Base-by-base conservation (phyloP, 352 stramenopile genomes). In the Phytophthora cactorum region DNA sequence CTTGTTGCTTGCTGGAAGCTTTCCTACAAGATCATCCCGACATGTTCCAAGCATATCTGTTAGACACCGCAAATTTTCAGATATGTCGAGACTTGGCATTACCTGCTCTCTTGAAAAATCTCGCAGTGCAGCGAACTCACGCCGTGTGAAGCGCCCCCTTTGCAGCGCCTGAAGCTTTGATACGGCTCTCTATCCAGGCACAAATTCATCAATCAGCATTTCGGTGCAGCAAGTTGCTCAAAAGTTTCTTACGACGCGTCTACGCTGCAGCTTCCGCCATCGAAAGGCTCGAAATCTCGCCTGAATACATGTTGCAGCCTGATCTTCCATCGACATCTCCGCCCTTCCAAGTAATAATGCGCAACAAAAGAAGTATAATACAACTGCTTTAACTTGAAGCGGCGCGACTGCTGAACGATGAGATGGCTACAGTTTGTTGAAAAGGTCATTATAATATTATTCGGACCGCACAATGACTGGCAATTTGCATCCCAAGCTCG, bases 131-230 rank as follows among this genome's bases (percentile, higher is more conserved):
- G 59, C 63, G 55, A 78, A 93, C 63, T 89, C 79, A 3, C 73
- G 73, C 10, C 82, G 74, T 25, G 82, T 82, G 61, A 78, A 87
- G 7, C 79, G 78, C 1, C 77, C 82, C n/a, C 81, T 80, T 65
- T 91, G 82, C 12, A 72, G 61, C 14, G 85, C 81, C 59, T 91
- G 83, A 7, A 92, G 61, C 43, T 64, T 74, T 3, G 74, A 88
- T 49, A 92, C 63, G n/a, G 66, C 80, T 45, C 43, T 68, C 83
- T 92, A 59, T 36, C 31, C 52, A 66, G 25, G 17, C 43, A 41
- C 36, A 60, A 31, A 39, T 38, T 34, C 3, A 63, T 32, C 12
- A 28, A 3, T 7, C 28, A 55, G 34, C 51, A 51, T 38, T 51
- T 56, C 49, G 43, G n/a, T 49, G 59, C 43, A 15, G 25, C 32